These are phyloP conservation scores for Panicum miliaceum DNA, from an alignment of 176 grass and related monocot species.

Conservation along the genomic window DNA sequence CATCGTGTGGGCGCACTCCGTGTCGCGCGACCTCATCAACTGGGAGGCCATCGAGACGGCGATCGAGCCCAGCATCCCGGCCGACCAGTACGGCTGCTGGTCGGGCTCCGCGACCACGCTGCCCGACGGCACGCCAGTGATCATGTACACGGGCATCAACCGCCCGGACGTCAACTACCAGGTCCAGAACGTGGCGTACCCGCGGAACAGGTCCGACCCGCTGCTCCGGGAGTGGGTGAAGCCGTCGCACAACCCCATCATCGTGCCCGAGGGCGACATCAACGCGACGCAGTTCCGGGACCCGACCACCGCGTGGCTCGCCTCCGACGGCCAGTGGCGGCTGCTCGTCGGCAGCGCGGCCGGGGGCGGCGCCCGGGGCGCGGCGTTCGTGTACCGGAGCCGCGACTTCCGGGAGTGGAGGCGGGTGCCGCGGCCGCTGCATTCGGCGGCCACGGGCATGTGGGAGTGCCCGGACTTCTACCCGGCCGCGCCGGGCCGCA, in stretches of 20 bases:
- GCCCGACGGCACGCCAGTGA: constrained; percentile 46
- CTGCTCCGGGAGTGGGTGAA: constrained; percentile 72
- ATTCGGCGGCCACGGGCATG: constrained; percentile 71
- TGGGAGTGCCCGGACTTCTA: constrained; percentile 95
- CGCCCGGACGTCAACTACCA: constrained; percentile 42
- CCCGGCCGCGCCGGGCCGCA: constrained; percentile 34
- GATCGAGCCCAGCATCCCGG: constrained; percentile 50
- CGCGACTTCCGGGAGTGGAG: constrained; percentile 65
- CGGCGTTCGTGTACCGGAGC: constrained; percentile 71
- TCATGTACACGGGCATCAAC: constrained; percentile 66
- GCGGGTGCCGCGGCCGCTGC: constrained; percentile 57
- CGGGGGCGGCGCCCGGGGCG: background rate
- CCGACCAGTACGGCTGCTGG: constrained; percentile 67
- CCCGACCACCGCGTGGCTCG: constrained; percentile 72
- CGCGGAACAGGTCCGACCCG: constrained; percentile 58
- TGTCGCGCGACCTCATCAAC: constrained; percentile 72
- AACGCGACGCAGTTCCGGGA: constrained; percentile 74
- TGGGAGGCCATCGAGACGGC: constrained; percentile 64
- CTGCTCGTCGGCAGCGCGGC: constrained; percentile 58
- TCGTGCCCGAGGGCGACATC: constrained; percentile 46
- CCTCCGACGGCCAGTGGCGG: constrained; percentile 54
- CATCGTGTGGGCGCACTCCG: constrained; percentile 81
- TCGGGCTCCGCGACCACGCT: constrained; percentile 70
- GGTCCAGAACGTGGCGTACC: constrained; percentile 76
- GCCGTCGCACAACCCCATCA: constrained; percentile 62